phyloP scores from a whole-genome alignment of 371 early-diverging fungal genomes.

The Mucor lusitanicus region DNA sequence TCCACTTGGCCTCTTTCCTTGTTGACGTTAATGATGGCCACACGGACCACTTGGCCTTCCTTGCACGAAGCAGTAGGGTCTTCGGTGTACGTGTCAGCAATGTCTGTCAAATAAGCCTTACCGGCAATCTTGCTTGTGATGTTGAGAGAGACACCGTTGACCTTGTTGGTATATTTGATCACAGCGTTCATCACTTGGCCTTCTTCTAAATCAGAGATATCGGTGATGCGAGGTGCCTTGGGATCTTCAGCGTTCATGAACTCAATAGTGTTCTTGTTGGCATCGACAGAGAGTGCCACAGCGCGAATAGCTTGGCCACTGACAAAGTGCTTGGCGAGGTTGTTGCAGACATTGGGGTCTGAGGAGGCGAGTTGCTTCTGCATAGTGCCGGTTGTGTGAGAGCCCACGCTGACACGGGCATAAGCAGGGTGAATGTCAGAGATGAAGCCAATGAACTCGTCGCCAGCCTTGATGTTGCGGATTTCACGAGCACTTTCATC shows the following conservation, averaged over 20 bases:
- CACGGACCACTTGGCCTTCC: constrained; percentile 54
- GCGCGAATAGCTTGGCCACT: constrained; percentile 64
- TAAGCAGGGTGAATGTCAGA: constrained; percentile 44
- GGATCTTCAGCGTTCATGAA: constrained; percentile 37
- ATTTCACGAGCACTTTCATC: constrained; percentile 20
- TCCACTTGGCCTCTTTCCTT: constrained; percentile 55
- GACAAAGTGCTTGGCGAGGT: constrained; percentile 52
- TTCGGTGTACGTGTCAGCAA: constrained; percentile 57
- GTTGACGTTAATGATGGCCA: constrained; percentile 55
- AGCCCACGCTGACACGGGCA: constrained; percentile 48
- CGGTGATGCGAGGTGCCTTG: constrained; percentile 30
- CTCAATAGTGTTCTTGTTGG: constrained; percentile 38
- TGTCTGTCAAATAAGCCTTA: constrained; percentile 62
- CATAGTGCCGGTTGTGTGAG: constrained; percentile 48
- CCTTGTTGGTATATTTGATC: constrained; percentile 46
- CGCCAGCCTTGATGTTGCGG: constrained; percentile 51
- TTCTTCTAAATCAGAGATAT: constrained; percentile 47
- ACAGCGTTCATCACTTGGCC: constrained; percentile 58
- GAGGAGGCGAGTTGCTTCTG: constrained; percentile 49
- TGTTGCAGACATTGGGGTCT: constrained; percentile 42
- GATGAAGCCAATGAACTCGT: constrained; percentile 60
- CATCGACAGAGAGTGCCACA: constrained; percentile 48
- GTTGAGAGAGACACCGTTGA: constrained; percentile 52
- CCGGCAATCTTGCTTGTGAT: constrained; percentile 59
- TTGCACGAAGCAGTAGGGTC: constrained; percentile 51